phyloP scores from a whole-genome alignment of 169 alveolate species.

The Gregarina niphandrodes region DNA sequence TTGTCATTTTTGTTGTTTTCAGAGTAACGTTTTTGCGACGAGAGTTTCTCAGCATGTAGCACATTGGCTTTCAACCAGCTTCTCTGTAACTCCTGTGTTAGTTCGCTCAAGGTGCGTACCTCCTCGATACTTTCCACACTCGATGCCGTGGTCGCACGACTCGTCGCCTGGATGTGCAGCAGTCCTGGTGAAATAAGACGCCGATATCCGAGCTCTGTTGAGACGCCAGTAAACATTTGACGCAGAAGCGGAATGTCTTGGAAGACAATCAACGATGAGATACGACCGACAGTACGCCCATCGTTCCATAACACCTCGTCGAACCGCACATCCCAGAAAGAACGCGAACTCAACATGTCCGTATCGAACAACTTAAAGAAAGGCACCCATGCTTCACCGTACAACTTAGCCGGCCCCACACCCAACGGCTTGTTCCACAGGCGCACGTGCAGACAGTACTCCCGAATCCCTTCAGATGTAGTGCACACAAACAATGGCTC shows the following conservation, averaged over 20 bases:
- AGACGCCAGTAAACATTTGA: conserved; percentile 13
- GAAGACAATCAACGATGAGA: conserved; percentile 13
- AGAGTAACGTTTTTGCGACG: too few relatives aligned
- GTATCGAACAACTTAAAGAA: conserved; percentile 17
- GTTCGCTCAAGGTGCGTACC: too few relatives aligned
- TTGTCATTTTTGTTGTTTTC: too few relatives aligned
- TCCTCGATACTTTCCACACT: too few relatives aligned
- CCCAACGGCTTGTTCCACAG: neutral
- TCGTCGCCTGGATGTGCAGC: too few relatives aligned
- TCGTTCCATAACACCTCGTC: conserved; percentile 15
- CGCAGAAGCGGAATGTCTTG: conserved; percentile 17
- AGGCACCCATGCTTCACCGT: conserved; percentile 22
- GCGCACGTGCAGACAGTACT: neutral
- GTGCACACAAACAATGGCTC: too few relatives aligned
- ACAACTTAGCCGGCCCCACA: conserved; percentile 1
- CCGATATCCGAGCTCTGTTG: conserved; percentile 18
- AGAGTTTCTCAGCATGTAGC: too few relatives aligned
- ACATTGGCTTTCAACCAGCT: too few relatives aligned
- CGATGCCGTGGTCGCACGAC: too few relatives aligned
- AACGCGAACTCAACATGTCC: conserved; percentile 5
- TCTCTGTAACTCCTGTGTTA: too few relatives aligned
- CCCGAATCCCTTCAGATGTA: too few relatives aligned
- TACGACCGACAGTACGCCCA: conserved; percentile 10
- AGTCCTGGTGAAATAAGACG: too few relatives aligned
- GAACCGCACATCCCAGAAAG: conserved; percentile 8